Conservation (phyloP, 1,139 yeast species). For the Suhomyces maxii region DNA sequence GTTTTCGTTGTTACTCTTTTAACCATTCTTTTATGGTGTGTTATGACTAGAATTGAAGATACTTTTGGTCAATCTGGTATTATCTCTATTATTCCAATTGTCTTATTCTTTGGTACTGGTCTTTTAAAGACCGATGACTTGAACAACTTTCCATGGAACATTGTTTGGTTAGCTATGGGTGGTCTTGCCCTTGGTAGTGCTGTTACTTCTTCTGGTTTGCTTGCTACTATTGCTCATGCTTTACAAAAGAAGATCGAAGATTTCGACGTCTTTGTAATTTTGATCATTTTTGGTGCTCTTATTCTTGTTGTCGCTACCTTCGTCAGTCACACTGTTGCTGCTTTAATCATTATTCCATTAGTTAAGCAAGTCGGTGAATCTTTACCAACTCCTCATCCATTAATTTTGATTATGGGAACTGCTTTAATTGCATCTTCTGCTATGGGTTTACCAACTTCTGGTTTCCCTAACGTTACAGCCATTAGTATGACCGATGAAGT, state of each 20-base stretch:
- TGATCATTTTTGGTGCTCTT: slow-evolving; percentile 74
- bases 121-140: slow-evolving; percentile 80
- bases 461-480: slow-evolving; percentile 96
- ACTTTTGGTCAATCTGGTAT: slow-evolving; percentile 89
- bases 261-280: slow-evolving; percentile 65
- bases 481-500: slow-evolving; percentile 88
- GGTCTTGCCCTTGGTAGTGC: slow-evolving; percentile 93
- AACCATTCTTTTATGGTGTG: slow-evolving; percentile 86
- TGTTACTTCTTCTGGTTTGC: slow-evolving; percentile 81
- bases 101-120: slow-evolving; percentile 86
- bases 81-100: slow-evolving; percentile 80
- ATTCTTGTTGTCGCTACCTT: slow-evolving; percentile 86
- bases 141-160: slow-evolving; percentile 92
- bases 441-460: slow-evolving; percentile 95
- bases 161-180: slow-evolving; percentile 93
- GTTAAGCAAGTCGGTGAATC: slow-evolving; percentile 83
- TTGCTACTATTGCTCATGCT: slow-evolving; percentile 70
- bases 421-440: slow-evolving; percentile 88
- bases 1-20: slow-evolving; percentile 62
- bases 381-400: slow-evolving; percentile 69
- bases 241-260: slow-evolving; percentile 63
- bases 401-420: slow-evolving; percentile 75
- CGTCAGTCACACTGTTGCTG: slow-evolving; percentile 95
- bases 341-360: slow-evolving; percentile 83
- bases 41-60: slow-evolving; percentile 61